Conservation (phyloP, 2,329 filamentous ascomycete genomes). For the Xylariaceae sp. region DNA sequence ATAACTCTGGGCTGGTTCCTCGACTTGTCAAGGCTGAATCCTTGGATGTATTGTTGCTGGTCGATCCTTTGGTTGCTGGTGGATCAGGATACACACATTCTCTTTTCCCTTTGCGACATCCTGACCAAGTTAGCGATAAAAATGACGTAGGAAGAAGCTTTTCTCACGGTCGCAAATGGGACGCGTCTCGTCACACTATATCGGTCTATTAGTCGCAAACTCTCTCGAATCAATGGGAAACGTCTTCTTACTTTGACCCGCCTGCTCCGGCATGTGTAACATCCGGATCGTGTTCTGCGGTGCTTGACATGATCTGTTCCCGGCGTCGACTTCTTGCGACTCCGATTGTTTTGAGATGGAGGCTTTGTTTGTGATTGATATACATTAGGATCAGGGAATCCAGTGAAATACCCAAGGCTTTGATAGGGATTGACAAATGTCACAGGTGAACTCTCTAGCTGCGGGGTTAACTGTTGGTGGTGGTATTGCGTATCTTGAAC, state of each 20-base stretch:
- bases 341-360: constrained; percentile 39
- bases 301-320: constrained; percentile 78
- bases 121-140: constrained; percentile 40
- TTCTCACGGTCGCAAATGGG: constrained; percentile 76
- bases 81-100: constrained; percentile 87
- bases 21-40: constrained; percentile 36
- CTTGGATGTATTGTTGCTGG: constrained; percentile 33
- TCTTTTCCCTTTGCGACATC: constrained; percentile 86
- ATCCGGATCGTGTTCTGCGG: constrained; percentile 87
- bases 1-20: constrained; percentile 49
- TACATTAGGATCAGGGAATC: constrained; percentile 47
- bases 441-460: constrained; percentile 26
- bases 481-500: constrained; percentile 39
- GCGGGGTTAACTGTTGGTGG: constrained; percentile 30
- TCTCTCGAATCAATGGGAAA: too few relatives aligned
- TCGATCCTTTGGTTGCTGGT: constrained; percentile 41
- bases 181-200: constrained; percentile 84
- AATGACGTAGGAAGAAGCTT: constrained; percentile 4
- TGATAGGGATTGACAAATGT: constrained; percentile 43
- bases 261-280: constrained; percentile 83
- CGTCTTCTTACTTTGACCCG: constrained; percentile 67
- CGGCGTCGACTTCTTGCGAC: constrained; percentile 47
- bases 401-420: constrained; percentile 46
- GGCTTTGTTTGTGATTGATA: constrained; percentile 43
- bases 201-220: neutral